Base-by-base conservation (phyloP, 768 basidiomycete genomes). In the Hypsizygus marmoreus region DNA sequence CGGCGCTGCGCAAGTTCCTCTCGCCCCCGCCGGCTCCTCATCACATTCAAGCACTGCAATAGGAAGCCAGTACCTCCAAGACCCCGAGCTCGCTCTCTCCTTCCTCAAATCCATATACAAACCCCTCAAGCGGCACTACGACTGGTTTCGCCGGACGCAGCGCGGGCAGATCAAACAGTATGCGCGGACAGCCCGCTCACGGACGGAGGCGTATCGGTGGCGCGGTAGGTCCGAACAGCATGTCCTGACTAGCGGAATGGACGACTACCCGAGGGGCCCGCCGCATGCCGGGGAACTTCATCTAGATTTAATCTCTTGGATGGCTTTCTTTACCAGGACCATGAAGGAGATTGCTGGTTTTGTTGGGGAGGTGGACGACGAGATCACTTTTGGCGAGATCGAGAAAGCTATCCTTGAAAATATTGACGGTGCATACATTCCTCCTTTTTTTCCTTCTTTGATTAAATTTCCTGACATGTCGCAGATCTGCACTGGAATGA, bases 111-210 rank as follows among this genome's bases (percentile, higher is more conserved):
- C 82, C 3, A 89, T 97, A 40, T 98, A 98, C 61, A 66, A 70
- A 16, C 86, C 89, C 0, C 75, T 97, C 11, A 89, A 88, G 58
- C 80, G 90, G 20, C 95, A 97, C 63, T 97, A 95, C 61, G 86
- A 91, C 42, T 98, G 95, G 95, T 97, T 98, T 77, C 81, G 91
- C 31, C 82, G 85, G 34, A 97, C 95, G 2, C 95, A 98, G 63
- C 80, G 89, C 4, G 95, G 95, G 6, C 91, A 95, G 62, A 87
- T 97, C 57, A 91, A 91, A 60, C 91, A 92, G 60, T 98, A 92
- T 62, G 82, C 79, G 3, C 79, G 95, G 26, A 79, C 78, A 45
- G 86, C 91, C 2, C 81, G 87, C n/a, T 91, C 90, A n/a, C 75
- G 86, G 40, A 83, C 83, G 1, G 94, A 97, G 65, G 94, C 80